Evolutionary conservation across 129 eudicot species (phyloP), one percentile per base, ranked within the genome.

Genomic region (Centaurea solstitialis): DNA sequence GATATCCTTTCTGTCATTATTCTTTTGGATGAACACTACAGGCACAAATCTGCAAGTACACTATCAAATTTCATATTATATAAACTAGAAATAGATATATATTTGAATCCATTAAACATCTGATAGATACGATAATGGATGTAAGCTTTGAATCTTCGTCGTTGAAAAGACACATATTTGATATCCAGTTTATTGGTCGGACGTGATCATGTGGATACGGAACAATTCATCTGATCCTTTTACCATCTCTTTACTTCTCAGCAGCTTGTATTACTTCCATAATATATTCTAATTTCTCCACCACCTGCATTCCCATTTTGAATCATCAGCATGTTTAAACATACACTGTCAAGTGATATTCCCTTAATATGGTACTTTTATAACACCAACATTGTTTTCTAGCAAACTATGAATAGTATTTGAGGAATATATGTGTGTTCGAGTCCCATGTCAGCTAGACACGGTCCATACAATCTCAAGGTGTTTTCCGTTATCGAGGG

Each of bases 281-380:
- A 7, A 83, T 77, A 73, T 69, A 66, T 71, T 83, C 86, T 77
- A 83, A 72, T 77, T 77, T 66, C 70, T 18, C 24, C n/a, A 65
- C 86, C 82, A 83, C 86, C 88, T 87, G 72, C 76, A 77, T 77
- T 28, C 13, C 43, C 77, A 76, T 59, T 38, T 35, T 38, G 21
- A 7, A 5, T 74, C 72, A 64, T 83, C 12, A 70, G 47, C 45
- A 45, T 23, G 65, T 73, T 41, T 21, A 73, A 37, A 33, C 17
- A 43, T 41, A 40, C 1, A 73, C 37, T 72, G 45, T 45, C 17
- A 45, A 45, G 57, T 45, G n/a, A 45, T 45, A 45, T 15, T 45
- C 57, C 57, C 15, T 45, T 45, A 15, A 45, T 45, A 45, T 45
- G 57, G 15, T 45, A 45, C 57, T 12, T 45, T 15, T 45, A 45